Conservation (phyloP, 2,329 filamentous ascomycete genomes). For the Aspergillus viridinutans region DNA sequence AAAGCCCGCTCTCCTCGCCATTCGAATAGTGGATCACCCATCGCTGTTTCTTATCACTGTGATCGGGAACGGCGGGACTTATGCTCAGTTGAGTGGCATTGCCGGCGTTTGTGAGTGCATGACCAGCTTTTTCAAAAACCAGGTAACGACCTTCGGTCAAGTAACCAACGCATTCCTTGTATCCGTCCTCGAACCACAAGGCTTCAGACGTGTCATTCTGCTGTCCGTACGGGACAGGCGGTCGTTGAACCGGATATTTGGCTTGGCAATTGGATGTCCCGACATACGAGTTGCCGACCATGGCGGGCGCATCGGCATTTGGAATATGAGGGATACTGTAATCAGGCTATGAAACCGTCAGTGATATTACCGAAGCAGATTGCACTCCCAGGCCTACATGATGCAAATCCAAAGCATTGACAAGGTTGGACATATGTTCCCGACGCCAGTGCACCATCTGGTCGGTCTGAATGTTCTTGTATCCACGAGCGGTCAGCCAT, state of each 20-base stretch:
- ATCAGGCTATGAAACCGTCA: constrained; percentile 38
- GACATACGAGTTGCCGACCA: constrained; percentile 43
- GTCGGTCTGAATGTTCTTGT: constrained; percentile 36
- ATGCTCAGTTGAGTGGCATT: constrained; percentile 11
- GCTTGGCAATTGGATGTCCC: constrained; percentile 45
- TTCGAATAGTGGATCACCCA: constrained; percentile 48
- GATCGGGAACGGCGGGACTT: constrained; percentile 27
- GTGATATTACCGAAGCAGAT: neutral
- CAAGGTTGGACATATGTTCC: constrained; percentile 46
- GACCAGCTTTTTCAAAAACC: constrained; percentile 47
- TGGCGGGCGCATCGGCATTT: constrained; percentile 41
- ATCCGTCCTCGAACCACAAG: constrained; percentile 49
- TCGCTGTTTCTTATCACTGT: constrained; percentile 43
- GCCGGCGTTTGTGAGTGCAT: constrained; percentile 38
- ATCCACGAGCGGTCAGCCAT: constrained; percentile 45
- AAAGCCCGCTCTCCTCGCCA: constrained; percentile 30
- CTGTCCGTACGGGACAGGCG: constrained; percentile 48
- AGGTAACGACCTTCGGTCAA: constrained; percentile 55
- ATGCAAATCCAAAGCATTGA: constrained; percentile 46
- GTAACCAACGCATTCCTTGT: constrained; percentile 50
- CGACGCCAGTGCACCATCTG: constrained; percentile 47
- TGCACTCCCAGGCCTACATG: constrained; percentile 18
- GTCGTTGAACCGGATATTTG: constrained; percentile 33
- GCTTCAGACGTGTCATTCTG: constrained; percentile 32
- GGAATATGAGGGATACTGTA: constrained; percentile 48